Evolutionary conservation across 768 basidiomycete species (phyloP).

Genomic region (Floccularia luteovirens): DNA sequence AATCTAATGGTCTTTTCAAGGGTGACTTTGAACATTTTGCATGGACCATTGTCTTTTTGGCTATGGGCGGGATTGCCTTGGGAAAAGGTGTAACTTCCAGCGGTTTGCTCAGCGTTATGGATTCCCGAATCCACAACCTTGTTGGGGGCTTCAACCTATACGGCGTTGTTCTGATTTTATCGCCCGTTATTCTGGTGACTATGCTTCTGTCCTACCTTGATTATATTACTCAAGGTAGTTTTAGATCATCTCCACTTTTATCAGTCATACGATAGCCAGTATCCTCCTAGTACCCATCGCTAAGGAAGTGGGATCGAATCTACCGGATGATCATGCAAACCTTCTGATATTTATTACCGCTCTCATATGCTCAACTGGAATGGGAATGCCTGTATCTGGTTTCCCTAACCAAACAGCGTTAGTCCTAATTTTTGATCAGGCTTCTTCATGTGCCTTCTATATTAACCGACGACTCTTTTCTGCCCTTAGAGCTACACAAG

Average conservation of each 20-base stretch:
- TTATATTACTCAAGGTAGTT: neutral
- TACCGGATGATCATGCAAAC: slow-evolving; percentile 64
- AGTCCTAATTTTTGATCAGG: slow-evolving; percentile 22
- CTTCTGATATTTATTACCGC: slow-evolving; percentile 91
- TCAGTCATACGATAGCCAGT: slow-evolving; percentile 95
- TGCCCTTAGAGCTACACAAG: slow-evolving; percentile 70
- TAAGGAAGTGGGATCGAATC: slow-evolving; percentile 75
- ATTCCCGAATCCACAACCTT: slow-evolving; percentile 46
- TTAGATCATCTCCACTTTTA: slow-evolving; percentile 86
- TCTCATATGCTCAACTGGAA: slow-evolving; percentile 89
- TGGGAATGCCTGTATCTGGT: slow-evolving; percentile 99
- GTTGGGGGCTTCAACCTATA: slow-evolving; percentile 61
- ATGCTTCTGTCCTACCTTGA: slow-evolving; percentile 8
- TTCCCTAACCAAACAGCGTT: slow-evolving; percentile 98
- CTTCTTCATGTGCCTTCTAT: slow-evolving; percentile 6
- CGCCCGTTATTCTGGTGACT: slow-evolving; percentile 62
- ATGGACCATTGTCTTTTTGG: slow-evolving; percentile 93
- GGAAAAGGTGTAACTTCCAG: slow-evolving; percentile 90
- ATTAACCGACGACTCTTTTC: slow-evolving; percentile 12
- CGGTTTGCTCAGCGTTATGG: slow-evolving; percentile 79
- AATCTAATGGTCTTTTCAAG: slow-evolving; percentile 26
- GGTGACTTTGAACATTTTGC: slow-evolving; percentile 93
- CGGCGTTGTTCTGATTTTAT: slow-evolving; percentile 63
- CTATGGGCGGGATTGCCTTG: slow-evolving; percentile 96
- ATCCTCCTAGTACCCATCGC: slow-evolving; percentile 97